Evolutionary conservation across 768 basidiomycete species (phyloP), one percentile per base, ranked within the genome.

Genomic region (Asterophora lycoperdoides): DNA sequence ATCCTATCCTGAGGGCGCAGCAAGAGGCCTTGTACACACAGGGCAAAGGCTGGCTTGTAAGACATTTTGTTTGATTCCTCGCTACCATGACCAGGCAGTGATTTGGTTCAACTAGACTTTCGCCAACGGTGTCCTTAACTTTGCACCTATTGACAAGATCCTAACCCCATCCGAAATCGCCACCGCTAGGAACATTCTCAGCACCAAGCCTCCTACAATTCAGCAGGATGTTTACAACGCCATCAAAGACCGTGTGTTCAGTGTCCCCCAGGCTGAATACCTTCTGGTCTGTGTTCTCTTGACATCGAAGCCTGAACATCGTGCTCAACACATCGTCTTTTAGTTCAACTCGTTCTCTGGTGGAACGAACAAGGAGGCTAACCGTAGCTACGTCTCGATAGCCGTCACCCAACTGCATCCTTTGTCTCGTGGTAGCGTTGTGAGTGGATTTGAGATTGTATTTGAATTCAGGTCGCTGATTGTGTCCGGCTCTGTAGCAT

Each of bases 401-500:
- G 63, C 61, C 8, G 49, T 64, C 13, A 63, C 64, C 17, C 66
- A 72, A 23, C 62, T 75, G 32, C 75, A 74, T 54, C 75, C 74
- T 2, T 56, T 74, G 40, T 75, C 75, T 18, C 69, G 76, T 32
- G 79, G 79, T 15, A 69, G 63, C 44, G 61, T 67, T 29, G 67
- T 68, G 41, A 52, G 59, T 43, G 9, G 29, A 26, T 4, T 28
- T 36, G 1, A 19, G 10, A 26, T 38, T 11, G 17, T 14, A 14
- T 38, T 15, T 13, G 23, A 26, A 32, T 19, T 5, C 3, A 9
- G 6, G 14, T 18, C 15, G 17, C 35, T 33, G 19, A 32, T 6
- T 3, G 41, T 51, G 30, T 19, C 17, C n/a, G 15, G 15, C 23
- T 23, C 28, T 42, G 26, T 3, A 42, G 41, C 41, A 42, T n/a